phyloP scores from a whole-genome alignment of 768 basidiomycete species.

The Lactifluus rugatus region DNA sequence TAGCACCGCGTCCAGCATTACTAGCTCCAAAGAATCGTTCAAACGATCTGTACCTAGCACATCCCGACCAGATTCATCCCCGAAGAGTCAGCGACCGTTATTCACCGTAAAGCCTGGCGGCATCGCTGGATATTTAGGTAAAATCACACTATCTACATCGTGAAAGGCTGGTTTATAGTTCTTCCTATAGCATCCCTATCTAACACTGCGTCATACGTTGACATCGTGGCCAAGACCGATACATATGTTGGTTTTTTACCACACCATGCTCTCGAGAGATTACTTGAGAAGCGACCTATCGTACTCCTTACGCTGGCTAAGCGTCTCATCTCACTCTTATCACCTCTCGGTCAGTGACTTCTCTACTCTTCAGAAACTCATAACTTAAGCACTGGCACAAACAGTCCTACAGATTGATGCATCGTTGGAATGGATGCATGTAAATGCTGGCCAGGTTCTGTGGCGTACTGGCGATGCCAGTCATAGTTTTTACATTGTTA shows the following conservation, averaged over 20 bases:
- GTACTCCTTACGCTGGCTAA: constrained; percentile 93
- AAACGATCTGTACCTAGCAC: constrained; percentile 22
- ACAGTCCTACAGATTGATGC: constrained; percentile 93
- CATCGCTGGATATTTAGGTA: constrained; percentile 92
- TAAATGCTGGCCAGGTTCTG: constrained; percentile 87
- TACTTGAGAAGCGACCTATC: constrained; percentile 91
- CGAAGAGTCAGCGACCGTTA: constrained; percentile 47
- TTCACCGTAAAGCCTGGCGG: constrained; percentile 97
- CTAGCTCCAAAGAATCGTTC: constrained; percentile 7
- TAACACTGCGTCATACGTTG: constrained; percentile 89
- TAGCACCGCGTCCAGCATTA: constrained; percentile 10
- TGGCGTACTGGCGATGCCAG: constrained; percentile 88
- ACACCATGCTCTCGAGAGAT: constrained; percentile 73
- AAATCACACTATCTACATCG: constrained; percentile 13
- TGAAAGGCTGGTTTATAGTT: background rate
- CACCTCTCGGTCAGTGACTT: constrained; percentile 63
- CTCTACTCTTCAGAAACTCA: background rate
- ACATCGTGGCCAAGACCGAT: constrained; percentile 95
- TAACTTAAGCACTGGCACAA: background rate
- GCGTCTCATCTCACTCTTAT: constrained; percentile 88
- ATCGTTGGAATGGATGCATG: constrained; percentile 97
- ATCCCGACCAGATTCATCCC: constrained; percentile 27
- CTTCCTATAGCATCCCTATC: constrained; percentile 67
- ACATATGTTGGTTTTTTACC: constrained; percentile 97
- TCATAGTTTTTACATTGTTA: constrained; percentile 96